These are phyloP conservation scores for Colletotrichum ledebouriae DNA, from an alignment of 2,329 filamentous ascomycete genomes.

Conservation along the genomic window DNA sequence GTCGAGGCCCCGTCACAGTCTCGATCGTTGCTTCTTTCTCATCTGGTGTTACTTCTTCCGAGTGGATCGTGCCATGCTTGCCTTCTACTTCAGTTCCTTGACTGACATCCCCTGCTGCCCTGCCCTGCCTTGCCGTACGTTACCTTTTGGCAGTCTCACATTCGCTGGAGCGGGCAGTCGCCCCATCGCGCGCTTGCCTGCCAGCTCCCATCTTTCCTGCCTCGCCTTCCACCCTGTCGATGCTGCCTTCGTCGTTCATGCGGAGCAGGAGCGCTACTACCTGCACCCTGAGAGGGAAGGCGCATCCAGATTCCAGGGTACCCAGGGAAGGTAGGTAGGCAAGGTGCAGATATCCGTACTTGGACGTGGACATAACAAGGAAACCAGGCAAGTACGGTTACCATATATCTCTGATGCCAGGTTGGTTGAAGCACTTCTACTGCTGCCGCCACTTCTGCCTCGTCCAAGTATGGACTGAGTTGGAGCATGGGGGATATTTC, in stretches of 20 bases:
- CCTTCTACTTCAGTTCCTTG: constrained; percentile 1
- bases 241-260: constrained; percentile 30
- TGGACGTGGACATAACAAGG: too few species aligned
- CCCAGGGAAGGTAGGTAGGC: background rate
- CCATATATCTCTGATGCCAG: background rate
- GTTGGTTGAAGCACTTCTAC: too few species aligned
- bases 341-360: background rate
- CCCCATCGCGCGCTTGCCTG: constrained; percentile 22
- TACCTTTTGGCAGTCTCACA: constrained; percentile 15
- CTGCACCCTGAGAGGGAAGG: constrained; percentile 6
- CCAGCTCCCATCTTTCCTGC: constrained; percentile 5
- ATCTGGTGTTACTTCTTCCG: constrained; percentile 29
- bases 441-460: constrained; percentile 7
- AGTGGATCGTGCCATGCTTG: constrained; percentile 34
- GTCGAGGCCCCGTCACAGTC: constrained; percentile 1
- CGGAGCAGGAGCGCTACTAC: constrained; percentile 26
- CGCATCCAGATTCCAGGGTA: background rate
- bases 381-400: background rate
- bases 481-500: too few species aligned
- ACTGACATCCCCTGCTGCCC: constrained; percentile 13
- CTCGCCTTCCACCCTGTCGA: constrained; percentile 3
- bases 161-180: constrained; percentile 18
- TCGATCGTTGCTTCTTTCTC: constrained; percentile 36
- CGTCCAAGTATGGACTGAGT: background rate
- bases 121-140: constrained; percentile 13